Base-by-base conservation (phyloP, 345 rosid species). In the Tarenaya hassleriana region DNA sequence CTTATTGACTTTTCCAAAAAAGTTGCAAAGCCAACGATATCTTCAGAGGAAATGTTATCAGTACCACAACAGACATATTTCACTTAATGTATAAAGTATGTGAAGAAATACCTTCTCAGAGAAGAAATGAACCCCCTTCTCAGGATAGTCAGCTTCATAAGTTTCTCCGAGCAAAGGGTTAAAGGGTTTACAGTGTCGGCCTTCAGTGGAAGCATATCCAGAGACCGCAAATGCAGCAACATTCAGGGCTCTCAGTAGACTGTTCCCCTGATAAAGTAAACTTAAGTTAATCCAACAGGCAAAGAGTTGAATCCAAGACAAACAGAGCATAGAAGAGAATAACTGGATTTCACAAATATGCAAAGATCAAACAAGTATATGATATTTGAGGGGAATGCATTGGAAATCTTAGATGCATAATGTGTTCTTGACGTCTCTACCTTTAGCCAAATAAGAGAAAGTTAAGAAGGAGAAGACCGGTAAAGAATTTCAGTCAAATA, bases 201-300 rank as follows among this genome's bases (percentile, higher is more conserved):
- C 90, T 65, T 87, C 88, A 7, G 98, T 75, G 42, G 96, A 88
- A 63, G 96, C 94, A 69, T 88, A 92, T 52, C 95, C 96, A 61
- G 98, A 92, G 55, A 88, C 84, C 4, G 98, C 97, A 81, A 92
- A 92, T 21, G 98, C 94, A 56, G 95, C 94, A 75, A 92, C 94
- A 68, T 81, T 61, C 52, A 92, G 62, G 64, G 75, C 77, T 71
- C 97, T 77, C 19, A 75, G 64, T 51, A 85, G 73, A 64, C 76
- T 74, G 69, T 88, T 78, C 20, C 95, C 98, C 98, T 92, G 74
- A 51, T 24, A 63, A 55, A 54, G 58, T 42, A 54, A 59, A 58
- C 58, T 31, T 46, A 49, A 44, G 54, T 65, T 65, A 58, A 51
- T 58, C 8, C 43, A 51, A 44, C 54, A 58, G 32, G 37, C 64